Percentiles rank a stretch among this genome's conserved stretches.
Conservation (phyloP, 805 yeast species). For the Saturnispora halmiae region DNA sequence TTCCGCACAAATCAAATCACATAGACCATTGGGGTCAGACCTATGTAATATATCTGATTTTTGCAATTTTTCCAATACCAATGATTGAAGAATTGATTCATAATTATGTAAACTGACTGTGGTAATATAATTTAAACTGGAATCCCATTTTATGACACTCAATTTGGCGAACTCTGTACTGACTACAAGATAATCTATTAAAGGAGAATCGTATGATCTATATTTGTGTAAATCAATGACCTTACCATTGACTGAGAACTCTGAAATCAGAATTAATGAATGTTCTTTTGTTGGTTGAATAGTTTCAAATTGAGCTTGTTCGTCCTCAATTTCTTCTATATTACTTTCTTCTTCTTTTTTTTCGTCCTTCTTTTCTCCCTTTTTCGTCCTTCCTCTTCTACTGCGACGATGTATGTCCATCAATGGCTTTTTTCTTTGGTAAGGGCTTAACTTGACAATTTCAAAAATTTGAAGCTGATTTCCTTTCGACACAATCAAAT, state of each 20-base stretch:
- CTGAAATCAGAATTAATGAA: constrained; percentile 42
- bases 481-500: constrained; percentile 63
- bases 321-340: constrained; percentile 12
- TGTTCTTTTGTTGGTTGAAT: constrained; percentile 14
- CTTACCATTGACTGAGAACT: constrained; percentile 62
- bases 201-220: constrained; percentile 37
- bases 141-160: constrained; percentile 68
- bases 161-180: constrained; percentile 70
- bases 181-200: constrained; percentile 51
- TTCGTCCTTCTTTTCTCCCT: constrained; percentile 11
- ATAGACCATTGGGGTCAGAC: constrained; percentile 52
- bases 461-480: constrained; percentile 57
- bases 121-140: constrained; percentile 39
- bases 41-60: constrained; percentile 37
- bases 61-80: constrained; percentile 35
- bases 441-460: constrained; percentile 23
- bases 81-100: constrained; percentile 53
- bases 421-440: constrained; percentile 8
- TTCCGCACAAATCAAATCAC: constrained; percentile 51
- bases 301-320: constrained; percentile 17
- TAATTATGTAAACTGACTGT: constrained; percentile 82
- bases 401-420: constrained; percentile 3
- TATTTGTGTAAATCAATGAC: constrained; percentile 49
- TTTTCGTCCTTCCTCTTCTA: constrained; percentile 1
- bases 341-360: constrained; percentile 16